phyloP scores from a whole-genome alignment of 2,329 filamentous ascomycete species.

The Trichoderma afroharzianum region DNA sequence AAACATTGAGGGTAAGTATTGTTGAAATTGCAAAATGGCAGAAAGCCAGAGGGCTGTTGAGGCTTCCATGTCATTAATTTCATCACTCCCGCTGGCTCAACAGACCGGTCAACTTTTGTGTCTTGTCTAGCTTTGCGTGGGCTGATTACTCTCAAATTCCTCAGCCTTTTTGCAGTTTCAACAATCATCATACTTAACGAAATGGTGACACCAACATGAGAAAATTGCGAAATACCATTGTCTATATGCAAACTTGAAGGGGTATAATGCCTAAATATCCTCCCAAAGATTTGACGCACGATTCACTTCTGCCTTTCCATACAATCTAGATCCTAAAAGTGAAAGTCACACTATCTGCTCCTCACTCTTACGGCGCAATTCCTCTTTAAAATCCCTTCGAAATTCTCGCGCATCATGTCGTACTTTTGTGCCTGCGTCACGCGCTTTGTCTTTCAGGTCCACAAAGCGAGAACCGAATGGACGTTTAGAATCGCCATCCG shows the following conservation, averaged over 20 bases:
- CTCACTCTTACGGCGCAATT: neutral
- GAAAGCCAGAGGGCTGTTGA: too few relatives aligned
- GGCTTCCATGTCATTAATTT: too few relatives aligned
- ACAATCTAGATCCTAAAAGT: neutral
- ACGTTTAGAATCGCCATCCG: neutral
- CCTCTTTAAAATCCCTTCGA: neutral
- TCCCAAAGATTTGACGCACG: neutral
- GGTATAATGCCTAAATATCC: neutral
- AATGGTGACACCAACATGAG: neutral
- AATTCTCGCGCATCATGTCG: neutral
- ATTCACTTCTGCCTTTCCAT: neutral
- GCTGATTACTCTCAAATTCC: too few relatives aligned
- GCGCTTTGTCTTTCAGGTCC: neutral
- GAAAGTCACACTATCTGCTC: neutral
- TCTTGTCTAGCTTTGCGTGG: too few relatives aligned
- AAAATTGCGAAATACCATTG: neutral
- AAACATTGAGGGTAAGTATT: neutral
- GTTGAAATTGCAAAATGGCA: too few relatives aligned
- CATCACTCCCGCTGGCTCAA: too few relatives aligned
- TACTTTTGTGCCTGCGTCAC: neutral
- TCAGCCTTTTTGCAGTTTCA: too few relatives aligned
- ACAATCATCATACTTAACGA: too few relatives aligned
- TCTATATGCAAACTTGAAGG: neutral
- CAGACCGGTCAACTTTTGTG: too few relatives aligned
- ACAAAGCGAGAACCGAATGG: neutral